Evolutionary conservation across 176 grass and related monocot species (phyloP).

Genomic region (Bonia amplexicaulis): DNA sequence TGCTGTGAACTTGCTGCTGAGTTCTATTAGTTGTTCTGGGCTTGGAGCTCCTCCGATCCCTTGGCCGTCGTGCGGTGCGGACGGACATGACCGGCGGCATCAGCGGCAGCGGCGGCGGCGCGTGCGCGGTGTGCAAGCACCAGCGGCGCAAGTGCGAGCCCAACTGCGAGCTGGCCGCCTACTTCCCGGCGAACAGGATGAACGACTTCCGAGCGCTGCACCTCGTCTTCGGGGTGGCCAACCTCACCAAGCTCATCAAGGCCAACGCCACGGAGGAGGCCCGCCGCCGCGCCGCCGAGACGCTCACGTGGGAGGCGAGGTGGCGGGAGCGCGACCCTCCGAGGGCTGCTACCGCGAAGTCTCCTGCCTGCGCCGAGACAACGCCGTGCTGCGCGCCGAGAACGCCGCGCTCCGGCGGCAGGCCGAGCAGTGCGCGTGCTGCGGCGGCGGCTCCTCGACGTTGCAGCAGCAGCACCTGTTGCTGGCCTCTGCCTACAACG

Average conservation of each 20-base stretch:
- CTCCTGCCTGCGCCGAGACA: constrained; percentile 54
- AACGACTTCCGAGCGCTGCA: constrained; percentile 76
- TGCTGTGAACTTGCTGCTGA: not conserved
- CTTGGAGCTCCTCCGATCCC: not conserved
- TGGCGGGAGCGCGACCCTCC: constrained; percentile 65
- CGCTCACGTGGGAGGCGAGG: constrained; percentile 72
- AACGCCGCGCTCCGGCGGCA: constrained; percentile 56
- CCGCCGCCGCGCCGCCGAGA: constrained; percentile 51
- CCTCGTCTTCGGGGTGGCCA: constrained; percentile 67
- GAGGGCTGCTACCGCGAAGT: constrained; percentile 76
- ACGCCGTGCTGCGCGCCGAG: constrained; percentile 53
- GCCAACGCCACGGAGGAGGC: constrained; percentile 55
- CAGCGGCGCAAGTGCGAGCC: constrained; percentile 83
- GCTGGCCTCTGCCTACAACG: constrained; percentile 21
- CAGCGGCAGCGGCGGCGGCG: constrained; percentile 27
- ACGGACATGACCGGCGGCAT: constrained; percentile 40
- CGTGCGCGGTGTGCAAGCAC: constrained; percentile 83
- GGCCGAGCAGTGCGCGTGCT: constrained; percentile 32
- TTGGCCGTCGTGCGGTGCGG: not conserved
- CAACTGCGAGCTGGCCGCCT: constrained; percentile 68
- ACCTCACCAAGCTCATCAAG: constrained; percentile 81
- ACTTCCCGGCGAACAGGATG: constrained; percentile 67
- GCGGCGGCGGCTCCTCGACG: not conserved
- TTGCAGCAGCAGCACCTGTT: constrained; percentile 23
- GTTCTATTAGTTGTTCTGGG: not conserved